Conservation (phyloP, 2,329 filamentous ascomycete genomes). For the Diaporthe citrichinensis region DNA sequence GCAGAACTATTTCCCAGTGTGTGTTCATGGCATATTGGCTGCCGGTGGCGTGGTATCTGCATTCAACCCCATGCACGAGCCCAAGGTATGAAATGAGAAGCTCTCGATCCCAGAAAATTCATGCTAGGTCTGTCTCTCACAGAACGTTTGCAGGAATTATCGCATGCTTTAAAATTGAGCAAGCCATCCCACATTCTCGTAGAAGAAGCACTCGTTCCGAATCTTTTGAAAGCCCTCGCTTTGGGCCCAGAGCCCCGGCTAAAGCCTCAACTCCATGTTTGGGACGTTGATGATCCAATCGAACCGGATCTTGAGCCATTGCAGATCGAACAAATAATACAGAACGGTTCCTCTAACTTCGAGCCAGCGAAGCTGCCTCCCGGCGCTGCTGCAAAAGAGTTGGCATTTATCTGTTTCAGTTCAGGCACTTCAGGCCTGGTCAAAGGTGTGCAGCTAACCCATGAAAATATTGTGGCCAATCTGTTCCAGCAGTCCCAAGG, state of each 20-base stretch:
- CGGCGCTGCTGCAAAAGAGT: slow-evolving; percentile 12
- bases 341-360: slow-evolving; percentile 26
- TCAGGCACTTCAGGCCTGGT: slow-evolving; percentile 40
- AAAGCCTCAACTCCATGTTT: not conserved
- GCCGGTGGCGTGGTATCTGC: slow-evolving; percentile 34
- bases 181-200: slow-evolving; percentile 35
- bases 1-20: slow-evolving; percentile 37
- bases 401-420: slow-evolving; percentile 39
- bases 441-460: slow-evolving; percentile 38
- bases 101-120: not conserved
- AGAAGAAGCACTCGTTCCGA: slow-evolving; percentile 20
- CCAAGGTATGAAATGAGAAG: not conserved
- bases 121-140: not conserved
- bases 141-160: slow-evolving; percentile 5
- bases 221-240: not conserved
- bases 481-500: slow-evolving; percentile 38
- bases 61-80: slow-evolving; percentile 37
- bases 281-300: not conserved
- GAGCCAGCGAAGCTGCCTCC: slow-evolving; percentile 4
- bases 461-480: slow-evolving; percentile 40
- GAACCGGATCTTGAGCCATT: not conserved
- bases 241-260: not conserved
- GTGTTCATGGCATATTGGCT: slow-evolving; percentile 37
- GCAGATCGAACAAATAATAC: not conserved
- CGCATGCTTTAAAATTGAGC: slow-evolving; percentile 33